phyloP scores from a whole-genome alignment of 306 rosid genomes.

The Comarum palustre region DNA sequence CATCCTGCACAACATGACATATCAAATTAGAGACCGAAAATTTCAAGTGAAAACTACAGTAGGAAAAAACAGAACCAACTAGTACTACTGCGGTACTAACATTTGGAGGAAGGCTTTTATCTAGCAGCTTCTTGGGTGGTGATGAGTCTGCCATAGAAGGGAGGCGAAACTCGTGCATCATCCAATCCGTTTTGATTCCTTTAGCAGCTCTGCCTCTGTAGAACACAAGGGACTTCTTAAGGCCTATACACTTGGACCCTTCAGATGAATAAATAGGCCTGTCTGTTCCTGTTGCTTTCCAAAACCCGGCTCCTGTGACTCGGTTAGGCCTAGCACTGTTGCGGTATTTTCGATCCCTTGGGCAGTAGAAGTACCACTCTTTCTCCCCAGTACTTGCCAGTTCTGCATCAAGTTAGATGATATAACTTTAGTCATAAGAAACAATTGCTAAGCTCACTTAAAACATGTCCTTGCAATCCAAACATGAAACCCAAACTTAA shows the following conservation, averaged over 20 bases:
- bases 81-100: slow-evolving; percentile 29
- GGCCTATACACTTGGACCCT: slow-evolving; percentile 63
- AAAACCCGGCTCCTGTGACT: slow-evolving; percentile 72
- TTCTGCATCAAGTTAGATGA: slow-evolving; percentile 37
- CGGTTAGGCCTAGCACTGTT: slow-evolving; percentile 75
- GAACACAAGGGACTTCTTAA: slow-evolving; percentile 83
- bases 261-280: slow-evolving; percentile 65
- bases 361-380: slow-evolving; percentile 84
- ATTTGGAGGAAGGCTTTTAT: slow-evolving; percentile 49
- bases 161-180: slow-evolving; percentile 86
- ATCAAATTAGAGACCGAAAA: background rate
- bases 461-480: background rate
- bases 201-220: slow-evolving; percentile 78
- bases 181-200: slow-evolving; percentile 82
- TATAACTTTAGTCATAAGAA: background rate
- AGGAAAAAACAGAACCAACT: background rate
- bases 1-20: slow-evolving; percentile 46
- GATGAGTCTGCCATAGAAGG: slow-evolving; percentile 42
- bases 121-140: slow-evolving; percentile 38
- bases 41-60: background rate
- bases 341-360: slow-evolving; percentile 69
- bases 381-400: slow-evolving; percentile 63
- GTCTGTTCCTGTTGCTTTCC: slow-evolving; percentile 92
- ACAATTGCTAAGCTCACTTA: background rate
- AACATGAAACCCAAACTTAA: background rate